Percentiles rank a stretch among this genome's conserved stretches.
Conservation (phyloP, 768 basidiomycete genomes). For the Lyophyllum shimeji region DNA sequence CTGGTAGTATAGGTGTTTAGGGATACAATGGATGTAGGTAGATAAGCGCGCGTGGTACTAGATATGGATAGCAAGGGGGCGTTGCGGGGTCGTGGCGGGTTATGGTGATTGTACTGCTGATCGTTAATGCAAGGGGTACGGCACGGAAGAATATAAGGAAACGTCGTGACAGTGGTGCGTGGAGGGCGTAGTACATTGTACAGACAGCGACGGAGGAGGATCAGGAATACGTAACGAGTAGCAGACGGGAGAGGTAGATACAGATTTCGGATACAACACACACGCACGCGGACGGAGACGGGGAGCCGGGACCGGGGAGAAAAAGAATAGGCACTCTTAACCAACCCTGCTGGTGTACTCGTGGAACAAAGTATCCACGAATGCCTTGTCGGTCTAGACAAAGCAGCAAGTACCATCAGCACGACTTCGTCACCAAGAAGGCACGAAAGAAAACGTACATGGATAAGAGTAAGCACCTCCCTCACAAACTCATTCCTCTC, state of each 20-base stretch:
- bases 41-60: conserved; percentile 19
- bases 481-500: conserved; percentile 59
- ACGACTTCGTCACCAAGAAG: not conserved
- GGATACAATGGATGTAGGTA: conserved; percentile 22
- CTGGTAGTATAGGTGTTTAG: conserved; percentile 18
- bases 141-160: not conserved
- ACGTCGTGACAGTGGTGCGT: not conserved
- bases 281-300: too few species aligned
- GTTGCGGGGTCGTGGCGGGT: too few species aligned
- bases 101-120: not conserved
- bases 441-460: conserved; percentile 42
- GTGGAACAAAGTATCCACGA: conserved; percentile 61
- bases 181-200: conserved; percentile 6
- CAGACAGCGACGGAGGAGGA: conserved; percentile 1
- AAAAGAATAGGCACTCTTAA: conserved; percentile 5
- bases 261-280: not conserved
- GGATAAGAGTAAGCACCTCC: conserved; percentile 60
- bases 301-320: not conserved
- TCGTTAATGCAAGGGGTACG: not conserved
- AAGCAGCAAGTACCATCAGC: conserved; percentile 6
- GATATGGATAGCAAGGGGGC: conserved; percentile 16
- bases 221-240: not conserved
- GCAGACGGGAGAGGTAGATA: not conserved
- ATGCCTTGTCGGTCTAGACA: conserved; percentile 59
- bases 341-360: conserved; percentile 39